Evolutionary conservation across 495 filamentous ascomycete genomes (phyloP).

Genomic region (Hyaloscypha bicolor): DNA sequence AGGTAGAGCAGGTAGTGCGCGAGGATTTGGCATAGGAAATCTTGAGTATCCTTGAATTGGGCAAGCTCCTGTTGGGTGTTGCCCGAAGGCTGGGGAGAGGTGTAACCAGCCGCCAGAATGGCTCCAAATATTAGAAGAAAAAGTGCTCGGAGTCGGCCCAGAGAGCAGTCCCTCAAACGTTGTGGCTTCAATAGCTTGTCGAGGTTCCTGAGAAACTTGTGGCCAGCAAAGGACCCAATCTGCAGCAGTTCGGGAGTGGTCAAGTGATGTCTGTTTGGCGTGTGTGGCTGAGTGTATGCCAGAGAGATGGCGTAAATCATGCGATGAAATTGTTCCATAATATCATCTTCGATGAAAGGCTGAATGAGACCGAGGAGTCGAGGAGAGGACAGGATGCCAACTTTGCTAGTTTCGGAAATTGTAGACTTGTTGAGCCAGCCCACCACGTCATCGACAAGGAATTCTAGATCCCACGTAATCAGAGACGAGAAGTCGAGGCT

Average conservation of each 20-base stretch:
- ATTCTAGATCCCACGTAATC: constrained; percentile 9
- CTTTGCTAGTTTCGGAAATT: constrained; percentile 15
- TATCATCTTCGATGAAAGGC: constrained; percentile 1
- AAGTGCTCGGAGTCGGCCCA: neutral
- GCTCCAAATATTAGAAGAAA: constrained; percentile 14
- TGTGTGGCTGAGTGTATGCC: constrained; percentile 5
- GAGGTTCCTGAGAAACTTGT: constrained; percentile 1
- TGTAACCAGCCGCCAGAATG: constrained; percentile 18
- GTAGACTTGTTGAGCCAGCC: constrained; percentile 13
- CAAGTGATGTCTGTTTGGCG: constrained; percentile 1
- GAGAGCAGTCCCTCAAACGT: constrained; percentile 6
- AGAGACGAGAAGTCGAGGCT: constrained; percentile 10
- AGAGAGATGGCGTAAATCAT: constrained; percentile 21
- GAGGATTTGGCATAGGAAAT: constrained; percentile 40
- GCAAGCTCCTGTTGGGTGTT: no score
- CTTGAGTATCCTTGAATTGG: constrained; percentile 32
- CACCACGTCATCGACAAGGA: neutral
- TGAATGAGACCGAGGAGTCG: constrained; percentile 4
- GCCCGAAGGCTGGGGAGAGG: neutral
- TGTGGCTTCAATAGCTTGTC: constrained; percentile 17
- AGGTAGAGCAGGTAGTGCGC: constrained; percentile 40
- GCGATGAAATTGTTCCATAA: constrained; percentile 1
- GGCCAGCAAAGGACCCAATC: constrained; percentile 15
- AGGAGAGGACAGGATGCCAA: constrained; percentile 15
- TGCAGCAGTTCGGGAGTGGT: constrained; percentile 11